Evolutionary conservation across 768 basidiomycete species (phyloP).

Genomic region (Cyclocybe cylindracea): DNA sequence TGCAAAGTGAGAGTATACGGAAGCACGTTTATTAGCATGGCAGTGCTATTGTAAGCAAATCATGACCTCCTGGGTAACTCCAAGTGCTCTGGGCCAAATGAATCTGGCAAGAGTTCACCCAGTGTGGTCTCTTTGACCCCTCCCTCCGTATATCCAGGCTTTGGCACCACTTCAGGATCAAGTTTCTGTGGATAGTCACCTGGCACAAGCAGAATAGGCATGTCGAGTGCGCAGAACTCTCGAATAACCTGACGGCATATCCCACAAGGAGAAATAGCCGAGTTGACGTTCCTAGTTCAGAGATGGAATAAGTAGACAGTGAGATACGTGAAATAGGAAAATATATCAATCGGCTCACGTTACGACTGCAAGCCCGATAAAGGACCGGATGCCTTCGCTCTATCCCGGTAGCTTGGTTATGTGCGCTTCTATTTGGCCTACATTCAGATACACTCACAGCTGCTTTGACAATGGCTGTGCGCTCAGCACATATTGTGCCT

Average conservation of each 20-base stretch:
- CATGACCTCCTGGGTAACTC: slow-evolving; percentile 39
- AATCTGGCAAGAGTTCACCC: slow-evolving; percentile 75
- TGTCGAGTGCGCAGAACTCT: slow-evolving; percentile 78
- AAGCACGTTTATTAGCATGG: too few species aligned
- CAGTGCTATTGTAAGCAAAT: not conserved
- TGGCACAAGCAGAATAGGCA: slow-evolving; percentile 74
- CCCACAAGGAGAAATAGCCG: slow-evolving; percentile 83
- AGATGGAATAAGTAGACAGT: not conserved
- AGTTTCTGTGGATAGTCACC: slow-evolving; percentile 52
- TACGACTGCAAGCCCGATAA: slow-evolving; percentile 78
- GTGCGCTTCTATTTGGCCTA: too few species aligned
- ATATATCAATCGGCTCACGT: slow-evolving; percentile 48
- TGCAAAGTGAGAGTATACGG: too few species aligned
- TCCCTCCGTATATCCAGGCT: slow-evolving; percentile 45
- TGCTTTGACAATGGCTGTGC: slow-evolving; percentile 94
- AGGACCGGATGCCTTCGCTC: slow-evolving; percentile 78
- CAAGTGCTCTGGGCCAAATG: slow-evolving; percentile 88
- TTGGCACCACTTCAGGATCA: slow-evolving; percentile 31
- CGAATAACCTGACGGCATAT: slow-evolving; percentile 90
- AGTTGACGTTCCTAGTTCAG: slow-evolving; percentile 60
- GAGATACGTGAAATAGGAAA: not conserved
- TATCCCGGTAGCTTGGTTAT: slow-evolving; percentile 23
- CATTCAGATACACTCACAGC: slow-evolving; percentile 53
- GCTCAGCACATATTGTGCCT: slow-evolving; percentile 90
- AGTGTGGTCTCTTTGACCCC: slow-evolving; percentile 67